These are phyloP conservation scores for Neopestalotiopsis clavispora DNA, from an alignment of 2,329 filamentous ascomycete genomes.

Conservation along the genomic window DNA sequence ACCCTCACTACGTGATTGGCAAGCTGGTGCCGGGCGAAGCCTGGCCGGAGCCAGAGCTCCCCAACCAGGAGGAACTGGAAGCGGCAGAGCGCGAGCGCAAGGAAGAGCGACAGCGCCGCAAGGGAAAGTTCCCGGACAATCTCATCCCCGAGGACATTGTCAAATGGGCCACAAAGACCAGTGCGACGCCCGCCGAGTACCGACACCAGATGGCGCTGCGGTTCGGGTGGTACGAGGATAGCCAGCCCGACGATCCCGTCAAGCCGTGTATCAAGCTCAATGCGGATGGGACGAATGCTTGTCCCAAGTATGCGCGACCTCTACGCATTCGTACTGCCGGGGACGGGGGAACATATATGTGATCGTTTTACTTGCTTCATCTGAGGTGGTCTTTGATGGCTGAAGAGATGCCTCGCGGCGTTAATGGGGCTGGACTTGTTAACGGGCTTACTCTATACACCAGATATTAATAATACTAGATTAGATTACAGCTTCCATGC, in stretches of 20 bases:
- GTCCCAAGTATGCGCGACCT: background rate
- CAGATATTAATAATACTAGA: too few species aligned
- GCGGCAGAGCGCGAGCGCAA: background rate
- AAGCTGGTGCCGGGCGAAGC: conserved; percentile 13
- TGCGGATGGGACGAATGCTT: background rate
- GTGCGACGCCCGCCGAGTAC: background rate
- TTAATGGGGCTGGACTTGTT: too few species aligned
- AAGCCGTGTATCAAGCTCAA: background rate
- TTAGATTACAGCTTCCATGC: too few species aligned
- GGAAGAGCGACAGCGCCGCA: too few species aligned
- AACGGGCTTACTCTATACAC: too few species aligned
- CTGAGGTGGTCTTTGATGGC: background rate
- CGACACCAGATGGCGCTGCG: background rate
- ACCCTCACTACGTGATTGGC: conserved; percentile 14
- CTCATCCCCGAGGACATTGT: background rate
- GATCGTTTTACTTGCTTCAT: too few species aligned
- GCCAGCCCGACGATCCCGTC: background rate
- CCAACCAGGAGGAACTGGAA: background rate
- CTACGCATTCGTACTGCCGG: background rate
- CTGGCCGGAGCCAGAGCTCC: background rate
- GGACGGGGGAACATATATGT: background rate
- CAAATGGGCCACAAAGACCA: background rate
- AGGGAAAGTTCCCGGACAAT: background rate
- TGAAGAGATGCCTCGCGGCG: too few species aligned
- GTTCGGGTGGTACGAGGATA: background rate